Conservation (phyloP, 164 flowering plant species). For the Nelumbo lutea region DNA sequence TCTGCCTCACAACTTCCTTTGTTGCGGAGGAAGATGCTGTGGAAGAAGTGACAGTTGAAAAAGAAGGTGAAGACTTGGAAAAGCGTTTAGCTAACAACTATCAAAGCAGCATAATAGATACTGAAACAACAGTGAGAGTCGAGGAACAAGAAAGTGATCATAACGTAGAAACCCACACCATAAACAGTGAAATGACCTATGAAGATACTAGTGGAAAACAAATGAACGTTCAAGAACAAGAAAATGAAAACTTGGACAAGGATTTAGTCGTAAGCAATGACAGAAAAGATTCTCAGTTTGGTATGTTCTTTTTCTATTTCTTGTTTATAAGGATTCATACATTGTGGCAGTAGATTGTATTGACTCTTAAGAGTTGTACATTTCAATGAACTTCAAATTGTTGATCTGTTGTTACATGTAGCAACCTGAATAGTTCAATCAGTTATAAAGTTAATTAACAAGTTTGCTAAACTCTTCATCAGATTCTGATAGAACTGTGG, state of each 20-base stretch:
- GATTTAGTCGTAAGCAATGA: not conserved
- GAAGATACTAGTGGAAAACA: not conserved
- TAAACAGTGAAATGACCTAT: slow-evolving; percentile 24
- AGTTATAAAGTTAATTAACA: not conserved
- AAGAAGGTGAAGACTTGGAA: slow-evolving; percentile 19
- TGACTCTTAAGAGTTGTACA: too few species aligned
- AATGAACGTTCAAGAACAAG: slow-evolving; percentile 24
- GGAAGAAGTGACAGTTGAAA: slow-evolving; percentile 6
- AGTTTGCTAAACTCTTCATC: slow-evolving; percentile 9
- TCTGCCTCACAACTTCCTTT: slow-evolving; percentile 57
- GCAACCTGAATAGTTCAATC: not conserved
- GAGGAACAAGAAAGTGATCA: too few species aligned
- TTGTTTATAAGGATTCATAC: not conserved
- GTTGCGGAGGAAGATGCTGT: slow-evolving; percentile 56
- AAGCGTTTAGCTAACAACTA: slow-evolving; percentile 2
- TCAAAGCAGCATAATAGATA: too few species aligned
- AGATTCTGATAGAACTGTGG: slow-evolving; percentile 20
- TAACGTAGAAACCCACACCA: too few species aligned
- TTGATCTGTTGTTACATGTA: not conserved
- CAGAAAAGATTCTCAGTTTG: not conserved
- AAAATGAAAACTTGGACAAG: slow-evolving; percentile 14
- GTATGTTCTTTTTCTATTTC: not conserved
- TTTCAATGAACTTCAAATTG: not conserved
- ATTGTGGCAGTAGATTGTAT: too few species aligned
- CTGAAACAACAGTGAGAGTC: too few species aligned